Evolutionary conservation across 192 early-diverging fungal species (phyloP), one percentile per base, ranked within the genome.

Genomic region (Haplosporangium gracile): DNA sequence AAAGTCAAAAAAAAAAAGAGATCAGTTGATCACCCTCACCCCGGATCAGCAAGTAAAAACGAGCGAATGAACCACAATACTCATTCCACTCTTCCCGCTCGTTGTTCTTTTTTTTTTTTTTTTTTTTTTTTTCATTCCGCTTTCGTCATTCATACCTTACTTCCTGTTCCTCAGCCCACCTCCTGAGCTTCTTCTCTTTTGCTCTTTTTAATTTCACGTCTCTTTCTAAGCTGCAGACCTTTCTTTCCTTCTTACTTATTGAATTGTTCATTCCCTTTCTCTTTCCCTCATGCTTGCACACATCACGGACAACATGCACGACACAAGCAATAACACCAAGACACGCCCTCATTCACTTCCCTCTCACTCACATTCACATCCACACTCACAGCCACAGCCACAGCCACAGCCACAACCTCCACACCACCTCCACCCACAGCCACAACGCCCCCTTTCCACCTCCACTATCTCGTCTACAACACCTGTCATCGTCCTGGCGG

Each of bases 401-500:
- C 60, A 29, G 0, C n/a, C 24, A 60, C 57, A 29, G 6, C 10
- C 24, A 11, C 57, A 26, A 63, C n/a, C 0, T 0, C 53, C 1
- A 55, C 18, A n/a, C 18, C 22, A 55, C 5, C 53, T 55, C 1
- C 57, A 63, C 9, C 26, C 57, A 34, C 60, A 65, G 60, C 29
- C 60, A 65, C 60, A 65, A 2, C 60, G 60, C 0, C 60, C 60
- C 60, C 60, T 65, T 32, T 65, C 60, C 13, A 32, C 29, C 2
- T 65, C 60, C 11, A 9, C 60, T 11, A 11, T 65, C 15, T 32
- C 60, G 32, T 13, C 60, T 32, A 32, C 60, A 0, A 65, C 60
- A 3, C 26, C 60, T 13, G 11, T 34, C 24, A 29, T 13, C 1
- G 60, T 65, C 34, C n/a, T 77, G 29, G 82, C 82, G 15, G 82